phyloP scores from a whole-genome alignment of 2,329 filamentous ascomycete genomes.

The Colletotrichum sp. region DNA sequence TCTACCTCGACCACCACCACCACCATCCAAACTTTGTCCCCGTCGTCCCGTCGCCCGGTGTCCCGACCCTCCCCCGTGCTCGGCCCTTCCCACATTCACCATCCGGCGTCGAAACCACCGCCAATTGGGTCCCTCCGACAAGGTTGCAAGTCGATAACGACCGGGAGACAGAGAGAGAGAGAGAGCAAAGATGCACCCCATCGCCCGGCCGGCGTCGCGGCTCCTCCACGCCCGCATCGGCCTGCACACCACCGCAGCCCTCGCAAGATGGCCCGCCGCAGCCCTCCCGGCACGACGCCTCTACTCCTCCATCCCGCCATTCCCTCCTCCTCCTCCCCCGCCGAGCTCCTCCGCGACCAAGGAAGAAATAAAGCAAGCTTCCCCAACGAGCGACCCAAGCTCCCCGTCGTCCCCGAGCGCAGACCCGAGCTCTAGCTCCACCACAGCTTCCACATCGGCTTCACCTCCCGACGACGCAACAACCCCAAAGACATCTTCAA shows the following conservation, averaged over 20 bases:
- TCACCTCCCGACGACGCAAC: background rate
- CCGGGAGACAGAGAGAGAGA: background rate
- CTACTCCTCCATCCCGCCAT: constrained; percentile 10
- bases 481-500: background rate
- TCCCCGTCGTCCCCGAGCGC: background rate
- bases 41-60: background rate
- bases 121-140: background rate
- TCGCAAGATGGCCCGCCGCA: constrained; percentile 1
- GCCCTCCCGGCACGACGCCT: background rate
- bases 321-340: background rate
- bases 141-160: background rate
- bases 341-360: constrained; percentile 4
- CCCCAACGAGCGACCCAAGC: background rate
- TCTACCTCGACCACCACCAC: background rate
- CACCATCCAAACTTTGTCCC: background rate
- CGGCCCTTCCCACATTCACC: background rate
- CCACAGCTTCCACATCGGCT: background rate
- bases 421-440: background rate
- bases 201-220: constrained; percentile 16
- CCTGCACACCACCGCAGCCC: background rate
- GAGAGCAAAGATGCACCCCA: constrained; percentile 5
- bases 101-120: background rate
- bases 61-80: background rate
- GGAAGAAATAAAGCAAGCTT: constrained; percentile 1
- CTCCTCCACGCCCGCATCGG: constrained; percentile 12